Evolutionary conservation across 768 basidiomycete species (phyloP).

Genomic region (Suillus variegatus): DNA sequence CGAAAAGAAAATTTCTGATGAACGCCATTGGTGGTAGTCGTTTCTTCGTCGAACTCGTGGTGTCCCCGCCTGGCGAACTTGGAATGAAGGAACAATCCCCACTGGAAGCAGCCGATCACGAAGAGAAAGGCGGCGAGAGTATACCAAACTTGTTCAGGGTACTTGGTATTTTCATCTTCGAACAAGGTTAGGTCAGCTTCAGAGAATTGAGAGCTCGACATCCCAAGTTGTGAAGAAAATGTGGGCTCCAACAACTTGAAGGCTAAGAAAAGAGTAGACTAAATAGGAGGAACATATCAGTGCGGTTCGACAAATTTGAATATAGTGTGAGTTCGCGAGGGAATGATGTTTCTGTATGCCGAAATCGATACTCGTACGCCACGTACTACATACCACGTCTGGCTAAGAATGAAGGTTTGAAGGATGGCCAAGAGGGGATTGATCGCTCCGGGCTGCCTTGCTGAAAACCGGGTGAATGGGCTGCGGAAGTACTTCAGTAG

Average conservation of each 20-base stretch:
- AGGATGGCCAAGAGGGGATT: background rate
- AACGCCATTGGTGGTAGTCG: slow-evolving; percentile 11
- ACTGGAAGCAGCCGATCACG: slow-evolving; percentile 25
- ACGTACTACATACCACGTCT: background rate
- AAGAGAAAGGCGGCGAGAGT: slow-evolving; percentile 16
- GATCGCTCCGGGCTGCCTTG: background rate
- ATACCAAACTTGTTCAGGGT: slow-evolving; percentile 21
- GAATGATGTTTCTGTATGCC: background rate
- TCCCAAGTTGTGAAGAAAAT: slow-evolving; percentile 3
- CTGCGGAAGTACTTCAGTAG: background rate
- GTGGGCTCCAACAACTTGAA: background rate
- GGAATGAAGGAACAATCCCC: slow-evolving; percentile 26
- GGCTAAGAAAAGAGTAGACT: background rate
- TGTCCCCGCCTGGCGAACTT: slow-evolving; percentile 15
- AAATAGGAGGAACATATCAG: background rate
- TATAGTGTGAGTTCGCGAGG: background rate
- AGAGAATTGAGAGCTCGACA: background rate
- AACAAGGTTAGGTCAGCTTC: background rate
- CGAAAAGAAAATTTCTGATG: slow-evolving; percentile 38
- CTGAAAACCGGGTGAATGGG: background rate
- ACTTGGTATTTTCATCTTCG: background rate
- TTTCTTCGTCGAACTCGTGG: slow-evolving; percentile 19
- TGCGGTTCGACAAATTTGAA: background rate
- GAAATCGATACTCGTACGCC: background rate
- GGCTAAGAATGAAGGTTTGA: background rate